Base-by-base conservation (phyloP, 2,329 filamentous ascomycete species). In the Colletotrichum limetticola region DNA sequence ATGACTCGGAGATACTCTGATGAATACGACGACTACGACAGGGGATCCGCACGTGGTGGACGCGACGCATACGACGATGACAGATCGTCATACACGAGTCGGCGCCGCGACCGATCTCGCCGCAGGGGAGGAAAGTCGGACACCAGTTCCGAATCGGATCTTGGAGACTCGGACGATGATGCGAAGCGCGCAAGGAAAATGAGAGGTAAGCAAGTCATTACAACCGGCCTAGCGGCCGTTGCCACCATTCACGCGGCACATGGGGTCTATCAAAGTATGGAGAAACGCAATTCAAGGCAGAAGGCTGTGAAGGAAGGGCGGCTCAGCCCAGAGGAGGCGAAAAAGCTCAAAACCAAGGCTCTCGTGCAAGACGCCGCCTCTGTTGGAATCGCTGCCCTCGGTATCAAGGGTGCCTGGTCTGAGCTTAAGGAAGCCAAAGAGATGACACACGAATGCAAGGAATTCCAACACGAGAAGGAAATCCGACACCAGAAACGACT, bases 131-230 rank as follows among this genome's bases (percentile, higher is more conserved):
- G 83, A 78, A 82, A 83, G 76, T 86, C 85, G 42, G 83, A 82
- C 62, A 88, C 88, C 61, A 83, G 82, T 58, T 90, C 87, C 19
- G 88, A 86, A 42, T 87, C 87, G 24, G 88, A 90, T 76, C 79
- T 90, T 61, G 89, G 88, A 62, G 88, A 90, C 80, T 90, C 89
- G 74, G 86, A 88, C 22, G 87, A 88, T 26, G 89, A 91, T 75
- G 85, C 86, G 79, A 89, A 85, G 79, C 83, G 83, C 74, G 84
- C 84, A 49, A 87, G 84, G 80, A 90, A 88, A 80, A 88, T 90
- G 85, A 88, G 84, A 89, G 88, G 88, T 89, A 90, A 91, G 86
- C 88, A 90, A 84, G 77, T 90, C 73, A 75, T 91, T 70, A 90
- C 87, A 66, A 86, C 88, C 8, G 88, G 88, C 59, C 82, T 91